Evolutionary conservation across 2,329 filamentous ascomycete genomes (phyloP), one percentile per base, ranked within the genome.

Genomic region (Aspergillaceae sp.): DNA sequence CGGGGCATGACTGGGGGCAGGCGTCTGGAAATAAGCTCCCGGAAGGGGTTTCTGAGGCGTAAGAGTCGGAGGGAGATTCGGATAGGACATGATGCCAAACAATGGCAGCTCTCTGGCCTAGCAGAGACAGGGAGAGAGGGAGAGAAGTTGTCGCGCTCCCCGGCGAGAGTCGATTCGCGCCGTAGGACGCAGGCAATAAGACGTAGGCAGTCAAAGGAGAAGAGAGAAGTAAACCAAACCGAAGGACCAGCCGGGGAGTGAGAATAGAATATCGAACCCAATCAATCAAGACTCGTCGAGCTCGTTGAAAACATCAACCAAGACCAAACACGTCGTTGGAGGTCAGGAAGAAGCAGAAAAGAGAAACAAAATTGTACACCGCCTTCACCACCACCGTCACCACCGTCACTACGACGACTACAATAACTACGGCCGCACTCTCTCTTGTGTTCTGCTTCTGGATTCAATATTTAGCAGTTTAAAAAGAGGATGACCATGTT

Each of bases 11-110:
- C 51, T 61, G 41, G 60, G 51, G 50, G 70, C 63, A 48, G 65
- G 61, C 52, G 69, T 62, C 56, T 67, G 59, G 53, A 72, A 60
- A 58, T 63, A 70, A 46, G 66, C 62, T 44, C 69, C 67, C 53
- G 69, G 63, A 48, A 70, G 61, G 45, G 66, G 61, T 59, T 66
- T 57, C 57, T 64, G 55, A 53, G 63, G 61, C 55, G 69, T 73
- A 38, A 62, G 51, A 41, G 54, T 53, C 40, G 59, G 51, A 35
- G 52, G 56, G 44, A 70, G 62, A 51, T 57, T 61, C 44, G 64
- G 67, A 56, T 65, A 66, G 59, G 67, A 68, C 69, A 72, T 73
- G 54, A 49, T 37, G 56, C 44, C 34, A 51, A 42, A 50, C 41
- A 47, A 46, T 41, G 48, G 49, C 48, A 38, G 36, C 11, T 19